phyloP scores from a whole-genome alignment of 1,284 basidiomycete genomes.

The Marasmius tenuissimus region DNA sequence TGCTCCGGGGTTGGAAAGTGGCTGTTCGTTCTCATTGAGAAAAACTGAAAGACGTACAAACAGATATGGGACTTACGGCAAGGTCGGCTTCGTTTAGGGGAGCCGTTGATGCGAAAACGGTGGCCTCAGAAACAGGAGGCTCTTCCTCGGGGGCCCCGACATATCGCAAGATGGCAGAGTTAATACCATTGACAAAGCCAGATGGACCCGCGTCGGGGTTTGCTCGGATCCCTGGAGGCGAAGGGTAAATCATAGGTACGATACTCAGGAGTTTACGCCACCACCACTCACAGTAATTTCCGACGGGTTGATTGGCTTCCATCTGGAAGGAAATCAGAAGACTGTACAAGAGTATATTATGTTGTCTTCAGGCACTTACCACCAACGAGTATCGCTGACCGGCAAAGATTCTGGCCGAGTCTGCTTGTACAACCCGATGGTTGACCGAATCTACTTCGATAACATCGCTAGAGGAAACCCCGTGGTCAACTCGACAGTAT shows the following conservation, averaged over 20 bases:
- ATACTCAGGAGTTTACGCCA: not conserved
- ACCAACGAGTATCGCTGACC: conserved; percentile 38
- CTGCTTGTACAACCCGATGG: conserved; percentile 12
- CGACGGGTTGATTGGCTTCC: conserved; percentile 31
- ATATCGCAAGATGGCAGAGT: conserved; percentile 46
- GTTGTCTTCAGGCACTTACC: conserved; percentile 17
- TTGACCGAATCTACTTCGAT: conserved; percentile 20
- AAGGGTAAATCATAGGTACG: not conserved
- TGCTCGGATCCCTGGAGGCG: conserved; percentile 23
- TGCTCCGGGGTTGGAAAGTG: conserved; percentile 26
- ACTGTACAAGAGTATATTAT: not conserved
- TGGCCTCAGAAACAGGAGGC: conserved; percentile 22
- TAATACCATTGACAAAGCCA: conserved; percentile 28
- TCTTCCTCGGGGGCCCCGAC: conserved; percentile 34
- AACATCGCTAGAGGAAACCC: not conserved
- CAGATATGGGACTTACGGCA: not conserved
- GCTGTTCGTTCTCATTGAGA: conserved; percentile 31
- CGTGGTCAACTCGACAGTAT: not conserved
- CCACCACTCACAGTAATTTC: conserved; percentile 29
- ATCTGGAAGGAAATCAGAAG: conserved; percentile 16
- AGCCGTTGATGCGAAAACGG: not conserved
- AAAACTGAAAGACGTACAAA: not conserved
- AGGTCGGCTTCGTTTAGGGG: conserved; percentile 19
- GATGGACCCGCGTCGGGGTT: conserved; percentile 17
- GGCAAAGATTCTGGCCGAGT: conserved; percentile 16